A percentile compares a stretch with the other conserved stretches of the same genome.
Evolutionary conservation across 495 filamentous ascomycete genomes (phyloP).

Genomic region (Daldinia concentrica): DNA sequence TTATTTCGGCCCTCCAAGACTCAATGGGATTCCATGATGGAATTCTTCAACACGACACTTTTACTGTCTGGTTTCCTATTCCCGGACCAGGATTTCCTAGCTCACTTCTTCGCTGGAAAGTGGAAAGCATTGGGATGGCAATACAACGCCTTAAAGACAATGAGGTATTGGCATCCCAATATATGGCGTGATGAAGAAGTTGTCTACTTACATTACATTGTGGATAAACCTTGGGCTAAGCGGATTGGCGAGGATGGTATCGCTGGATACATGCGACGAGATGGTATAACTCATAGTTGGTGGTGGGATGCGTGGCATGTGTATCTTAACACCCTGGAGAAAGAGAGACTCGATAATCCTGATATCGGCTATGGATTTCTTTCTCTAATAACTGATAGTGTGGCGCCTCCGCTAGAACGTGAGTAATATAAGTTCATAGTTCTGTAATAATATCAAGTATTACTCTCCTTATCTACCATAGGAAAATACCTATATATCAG

Average conservation of each 20-base stretch:
- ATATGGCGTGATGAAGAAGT: conserved; percentile 65
- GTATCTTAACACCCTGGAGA: conserved; percentile 40
- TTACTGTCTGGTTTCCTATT: too few species aligned
- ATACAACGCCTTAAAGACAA: conserved; percentile 66
- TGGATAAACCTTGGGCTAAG: conserved; percentile 69
- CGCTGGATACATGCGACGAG: too few species aligned
- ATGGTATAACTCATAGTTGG: too few species aligned
- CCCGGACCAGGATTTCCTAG: too few species aligned
- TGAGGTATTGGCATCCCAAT: conserved; percentile 60
- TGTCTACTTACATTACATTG: conserved; percentile 62
- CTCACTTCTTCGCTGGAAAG: conserved; percentile 51
- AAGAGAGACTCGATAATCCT: conserved; percentile 16
- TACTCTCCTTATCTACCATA: background rate
- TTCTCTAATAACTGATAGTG: conserved; percentile 3
- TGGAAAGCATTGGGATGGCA: conserved; percentile 59
- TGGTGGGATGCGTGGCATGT: conserved; percentile 51
- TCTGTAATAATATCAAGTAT: background rate
- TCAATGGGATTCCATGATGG: too few species aligned
- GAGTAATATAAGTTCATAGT: background rate
- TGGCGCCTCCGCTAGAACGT: conserved; percentile 8
- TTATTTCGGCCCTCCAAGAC: too few species aligned
- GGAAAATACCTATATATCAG: background rate
- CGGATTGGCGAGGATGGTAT: too few species aligned
- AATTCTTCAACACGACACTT: too few species aligned
- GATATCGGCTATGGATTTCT: background rate